These are phyloP conservation scores for Quercus lobata DNA, from an alignment of 331 rosid species.

Conservation along the genomic window DNA sequence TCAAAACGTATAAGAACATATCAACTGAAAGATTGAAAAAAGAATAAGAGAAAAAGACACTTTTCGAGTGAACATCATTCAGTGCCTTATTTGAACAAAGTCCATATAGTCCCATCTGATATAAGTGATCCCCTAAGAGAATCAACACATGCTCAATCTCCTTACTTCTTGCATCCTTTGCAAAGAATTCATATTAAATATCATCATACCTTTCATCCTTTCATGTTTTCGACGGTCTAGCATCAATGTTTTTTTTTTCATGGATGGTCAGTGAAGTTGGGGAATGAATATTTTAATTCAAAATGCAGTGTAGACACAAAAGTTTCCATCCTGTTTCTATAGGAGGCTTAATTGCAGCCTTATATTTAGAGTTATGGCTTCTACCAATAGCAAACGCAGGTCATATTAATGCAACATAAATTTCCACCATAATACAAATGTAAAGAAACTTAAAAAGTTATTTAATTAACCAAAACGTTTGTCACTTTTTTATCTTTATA, in stretches of 20 bases:
- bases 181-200: background rate
- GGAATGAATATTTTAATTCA: background rate
- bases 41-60: too few species aligned
- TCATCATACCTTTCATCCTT: background rate
- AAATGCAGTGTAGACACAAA: background rate
- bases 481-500: background rate
- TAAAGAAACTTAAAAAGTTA: background rate
- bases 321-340: background rate
- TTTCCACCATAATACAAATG: background rate
- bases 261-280: background rate
- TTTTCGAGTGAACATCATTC: background rate
- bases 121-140: slow-evolving; percentile 62
- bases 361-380: background rate
- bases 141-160: slow-evolving; percentile 51
- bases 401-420: background rate
- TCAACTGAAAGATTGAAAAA: background rate
- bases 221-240: too few species aligned
- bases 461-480: background rate
- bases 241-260: too few species aligned
- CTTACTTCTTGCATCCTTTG: slow-evolving; percentile 50
- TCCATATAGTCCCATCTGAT: slow-evolving; percentile 86
- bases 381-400: background rate
- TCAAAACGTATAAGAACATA: background rate
- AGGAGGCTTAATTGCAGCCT: background rate
- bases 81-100: slow-evolving; percentile 43